A percentile compares a stretch with the other conserved stretches of the same genome.
These are phyloP conservation scores for Linnemannia schmuckeri DNA, from an alignment of 192 early-diverging fungal genomes.

Conservation along the genomic window DNA sequence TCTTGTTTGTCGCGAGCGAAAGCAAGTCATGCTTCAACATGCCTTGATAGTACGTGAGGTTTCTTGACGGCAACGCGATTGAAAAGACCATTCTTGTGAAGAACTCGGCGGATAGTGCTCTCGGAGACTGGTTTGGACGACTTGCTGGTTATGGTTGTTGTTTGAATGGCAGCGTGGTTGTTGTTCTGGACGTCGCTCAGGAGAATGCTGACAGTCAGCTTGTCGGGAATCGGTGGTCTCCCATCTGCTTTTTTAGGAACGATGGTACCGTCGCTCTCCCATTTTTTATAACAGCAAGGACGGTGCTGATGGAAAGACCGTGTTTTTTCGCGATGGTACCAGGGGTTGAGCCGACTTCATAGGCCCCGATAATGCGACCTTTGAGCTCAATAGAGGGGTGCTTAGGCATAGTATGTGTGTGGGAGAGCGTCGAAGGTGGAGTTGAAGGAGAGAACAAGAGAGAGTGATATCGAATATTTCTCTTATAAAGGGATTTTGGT, in stretches of 20 bases:
- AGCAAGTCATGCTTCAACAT: background rate
- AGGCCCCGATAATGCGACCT: background rate
- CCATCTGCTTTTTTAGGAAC: constrained; percentile 3
- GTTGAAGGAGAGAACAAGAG: too few relatives aligned
- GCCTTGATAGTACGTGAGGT: background rate
- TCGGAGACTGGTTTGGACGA: background rate
- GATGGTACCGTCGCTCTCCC: constrained; percentile 10
- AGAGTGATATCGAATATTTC: too few relatives aligned
- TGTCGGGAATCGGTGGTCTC: background rate
- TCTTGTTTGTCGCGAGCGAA: background rate
- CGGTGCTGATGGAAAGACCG: background rate
- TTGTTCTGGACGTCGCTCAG: background rate
- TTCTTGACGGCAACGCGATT: constrained; percentile 4
- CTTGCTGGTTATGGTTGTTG: background rate
- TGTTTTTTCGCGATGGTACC: background rate
- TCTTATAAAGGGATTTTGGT: too few relatives aligned
- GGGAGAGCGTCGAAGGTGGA: too few relatives aligned
- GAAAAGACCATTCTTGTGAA: background rate
- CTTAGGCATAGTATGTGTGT: background rate
- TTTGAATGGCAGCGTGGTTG: background rate
- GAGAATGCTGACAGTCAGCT: background rate
- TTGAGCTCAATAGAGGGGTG: background rate
- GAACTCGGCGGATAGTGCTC: background rate
- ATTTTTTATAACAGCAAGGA: background rate
- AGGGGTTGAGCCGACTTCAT: background rate